phyloP scores from a whole-genome alignment of 768 basidiomycete genomes.

The Boletus pseudo-olivaceus region DNA sequence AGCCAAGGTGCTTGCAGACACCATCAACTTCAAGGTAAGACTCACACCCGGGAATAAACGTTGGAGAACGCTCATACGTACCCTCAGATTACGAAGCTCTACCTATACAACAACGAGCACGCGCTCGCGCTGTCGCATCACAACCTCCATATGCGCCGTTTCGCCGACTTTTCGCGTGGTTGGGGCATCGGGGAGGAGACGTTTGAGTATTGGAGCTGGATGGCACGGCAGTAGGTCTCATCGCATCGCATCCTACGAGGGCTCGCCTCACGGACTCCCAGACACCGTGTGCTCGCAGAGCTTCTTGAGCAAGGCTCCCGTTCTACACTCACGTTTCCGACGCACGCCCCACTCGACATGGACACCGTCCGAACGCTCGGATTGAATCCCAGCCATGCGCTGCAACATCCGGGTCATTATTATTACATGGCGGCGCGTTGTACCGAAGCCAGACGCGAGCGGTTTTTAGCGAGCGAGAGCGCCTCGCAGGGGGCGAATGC shows the following conservation, averaged over 20 bases:
- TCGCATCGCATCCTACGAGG: not conserved
- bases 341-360: constrained; percentile 54
- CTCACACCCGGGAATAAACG: not conserved
- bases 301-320: constrained; percentile 79
- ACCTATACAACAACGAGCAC: constrained; percentile 88
- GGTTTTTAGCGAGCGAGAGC: constrained; percentile 57
- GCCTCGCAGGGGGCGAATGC: constrained; percentile 34
- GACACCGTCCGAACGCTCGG: constrained; percentile 63
- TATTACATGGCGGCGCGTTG: constrained; percentile 90
- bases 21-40: constrained; percentile 82
- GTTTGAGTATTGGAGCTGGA: constrained; percentile 98
- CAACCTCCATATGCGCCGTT: constrained; percentile 78
- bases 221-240: constrained; percentile 76
- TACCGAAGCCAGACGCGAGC: constrained; percentile 69
- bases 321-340: constrained; percentile 59
- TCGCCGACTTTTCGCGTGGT: constrained; percentile 79
- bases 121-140: constrained; percentile 78
- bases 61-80: not conserved
- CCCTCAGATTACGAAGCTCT: constrained; percentile 78
- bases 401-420: constrained; percentile 85
- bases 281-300: constrained; percentile 88
- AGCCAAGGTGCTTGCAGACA: constrained; percentile 94
- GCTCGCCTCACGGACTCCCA: constrained; percentile 26
- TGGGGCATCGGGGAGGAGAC: constrained; percentile 98
- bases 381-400: constrained; percentile 72